phyloP scores from a whole-genome alignment of 1,139 yeast genomes.

The Blastobotrys arbuscula region DNA sequence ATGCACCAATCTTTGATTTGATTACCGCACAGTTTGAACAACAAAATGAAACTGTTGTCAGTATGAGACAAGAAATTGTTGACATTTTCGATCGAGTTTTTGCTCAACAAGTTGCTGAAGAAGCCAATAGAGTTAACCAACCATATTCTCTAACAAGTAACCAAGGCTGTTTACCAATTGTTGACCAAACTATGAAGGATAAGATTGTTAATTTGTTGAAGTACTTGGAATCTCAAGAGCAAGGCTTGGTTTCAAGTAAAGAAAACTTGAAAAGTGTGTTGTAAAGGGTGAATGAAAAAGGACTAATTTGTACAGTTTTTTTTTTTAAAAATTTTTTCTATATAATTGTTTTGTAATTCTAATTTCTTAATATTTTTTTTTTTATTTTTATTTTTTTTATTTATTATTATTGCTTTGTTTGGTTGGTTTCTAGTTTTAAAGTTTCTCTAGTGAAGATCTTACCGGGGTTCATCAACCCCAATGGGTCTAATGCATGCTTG shows the following conservation, averaged over 20 bases:
- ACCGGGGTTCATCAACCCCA: slow-evolving; percentile 69
- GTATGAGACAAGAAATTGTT: slow-evolving; percentile 58
- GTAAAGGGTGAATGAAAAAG: not conserved
- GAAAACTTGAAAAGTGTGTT: not conserved
- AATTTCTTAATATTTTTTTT: not conserved
- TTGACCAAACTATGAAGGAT: slow-evolving; percentile 54
- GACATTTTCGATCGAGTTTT: slow-evolving; percentile 67
- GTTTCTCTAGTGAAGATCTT: slow-evolving; percentile 44
- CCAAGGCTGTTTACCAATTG: slow-evolving; percentile 50
- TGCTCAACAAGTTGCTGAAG: slow-evolving; percentile 64
- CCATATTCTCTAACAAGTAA: slow-evolving; percentile 5
- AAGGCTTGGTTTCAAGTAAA: slow-evolving; percentile 38
- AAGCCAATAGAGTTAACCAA: slow-evolving; percentile 43
- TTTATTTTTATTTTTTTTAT: not conserved
- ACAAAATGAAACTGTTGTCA: slow-evolving; percentile 51
- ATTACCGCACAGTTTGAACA: slow-evolving; percentile 65
- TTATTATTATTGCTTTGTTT: not conserved
- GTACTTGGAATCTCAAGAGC: slow-evolving; percentile 59
- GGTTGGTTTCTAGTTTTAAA: not conserved
- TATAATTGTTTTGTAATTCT: not conserved
- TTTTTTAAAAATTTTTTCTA: not conserved
- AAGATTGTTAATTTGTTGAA: slow-evolving; percentile 68
- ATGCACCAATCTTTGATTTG: slow-evolving; percentile 80
- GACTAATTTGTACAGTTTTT: not conserved
- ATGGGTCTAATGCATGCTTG: slow-evolving; percentile 68